Percentiles rank a stretch among this genome's conserved stretches.
phyloP scores from a whole-genome alignment of 495 filamentous ascomycete genomes.

The Parathielavia hyrcaniae region DNA sequence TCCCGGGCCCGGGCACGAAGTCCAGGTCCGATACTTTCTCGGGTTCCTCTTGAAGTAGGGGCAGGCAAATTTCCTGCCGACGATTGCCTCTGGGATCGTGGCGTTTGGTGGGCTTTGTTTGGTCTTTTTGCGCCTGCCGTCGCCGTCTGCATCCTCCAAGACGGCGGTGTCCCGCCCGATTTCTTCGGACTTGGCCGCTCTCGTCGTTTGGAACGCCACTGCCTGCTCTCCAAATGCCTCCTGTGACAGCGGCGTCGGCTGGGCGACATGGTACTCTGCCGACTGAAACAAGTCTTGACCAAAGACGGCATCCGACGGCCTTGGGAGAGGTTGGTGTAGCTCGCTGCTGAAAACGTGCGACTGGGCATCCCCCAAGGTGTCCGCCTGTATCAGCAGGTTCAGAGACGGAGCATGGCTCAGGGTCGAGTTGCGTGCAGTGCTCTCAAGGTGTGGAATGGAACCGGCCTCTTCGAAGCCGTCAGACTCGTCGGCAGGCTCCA shows the following conservation, averaged over 20 bases:
- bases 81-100: neutral
- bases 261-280: neutral
- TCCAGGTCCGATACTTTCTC: constrained; percentile 31
- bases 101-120: neutral
- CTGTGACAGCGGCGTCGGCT: neutral
- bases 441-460: no score
- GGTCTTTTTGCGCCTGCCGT: constrained; percentile 27
- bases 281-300: neutral
- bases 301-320: neutral
- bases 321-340: no score
- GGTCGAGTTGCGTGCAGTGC: no score
- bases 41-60: constrained; percentile 33
- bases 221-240: neutral
- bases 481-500: no score
- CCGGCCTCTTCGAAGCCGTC: no score
- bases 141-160: constrained; percentile 13
- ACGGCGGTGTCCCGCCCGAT: no score
- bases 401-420: no score
- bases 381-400: no score
- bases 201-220: neutral
- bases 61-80: constrained; percentile 29
- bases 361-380: no score
- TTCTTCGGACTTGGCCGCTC: neutral
- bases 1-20: constrained; percentile 31
- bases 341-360: no score